Percentiles rank a stretch among this genome's conserved stretches.
phyloP scores from a whole-genome alignment of 2,329 filamentous ascomycete genomes.

The Pseudocercospora fuligena region DNA sequence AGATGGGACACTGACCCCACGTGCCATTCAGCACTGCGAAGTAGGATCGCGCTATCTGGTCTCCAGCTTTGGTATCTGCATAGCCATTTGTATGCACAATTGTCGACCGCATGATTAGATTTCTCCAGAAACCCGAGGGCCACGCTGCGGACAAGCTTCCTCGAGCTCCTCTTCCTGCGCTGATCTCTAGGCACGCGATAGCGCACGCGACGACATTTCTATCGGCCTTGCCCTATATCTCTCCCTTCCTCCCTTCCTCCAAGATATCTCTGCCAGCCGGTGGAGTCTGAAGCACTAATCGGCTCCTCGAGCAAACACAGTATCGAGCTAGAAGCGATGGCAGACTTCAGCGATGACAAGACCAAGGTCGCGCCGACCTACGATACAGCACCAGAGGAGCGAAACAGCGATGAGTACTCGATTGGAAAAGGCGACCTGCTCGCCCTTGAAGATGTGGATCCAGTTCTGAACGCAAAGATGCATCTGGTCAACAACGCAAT shows the following conservation, averaged over 20 bases:
- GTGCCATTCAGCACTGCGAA: background rate
- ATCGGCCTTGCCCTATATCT: background rate
- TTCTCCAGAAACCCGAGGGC: background rate
- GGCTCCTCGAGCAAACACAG: constrained; percentile 24
- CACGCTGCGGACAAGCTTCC: constrained; percentile 1
- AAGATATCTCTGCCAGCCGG: background rate
- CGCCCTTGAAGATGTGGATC: constrained; percentile 62
- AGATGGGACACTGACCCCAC: background rate
- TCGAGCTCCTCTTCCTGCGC: background rate
- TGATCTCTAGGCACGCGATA: constrained; percentile 2
- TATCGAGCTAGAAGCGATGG: constrained; percentile 27
- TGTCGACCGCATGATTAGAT: background rate
- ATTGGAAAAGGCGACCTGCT: constrained; percentile 58
- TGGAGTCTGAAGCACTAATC: constrained; percentile 24
- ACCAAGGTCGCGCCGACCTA: constrained; percentile 23
- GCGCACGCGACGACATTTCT: background rate
- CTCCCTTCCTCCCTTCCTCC: constrained; percentile 6
- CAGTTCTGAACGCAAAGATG: constrained; percentile 69
- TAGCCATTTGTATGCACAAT: background rate
- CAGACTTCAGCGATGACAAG: constrained; percentile 26
- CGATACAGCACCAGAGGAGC: constrained; percentile 14
- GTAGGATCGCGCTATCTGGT: background rate
- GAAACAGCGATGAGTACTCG: constrained; percentile 28
- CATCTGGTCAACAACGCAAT: constrained; percentile 69
- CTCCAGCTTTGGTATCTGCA: constrained; percentile 1